These are phyloP conservation scores for Penicillium diatomitis DNA, from an alignment of 495 filamentous ascomycete species.

Conservation along the genomic window DNA sequence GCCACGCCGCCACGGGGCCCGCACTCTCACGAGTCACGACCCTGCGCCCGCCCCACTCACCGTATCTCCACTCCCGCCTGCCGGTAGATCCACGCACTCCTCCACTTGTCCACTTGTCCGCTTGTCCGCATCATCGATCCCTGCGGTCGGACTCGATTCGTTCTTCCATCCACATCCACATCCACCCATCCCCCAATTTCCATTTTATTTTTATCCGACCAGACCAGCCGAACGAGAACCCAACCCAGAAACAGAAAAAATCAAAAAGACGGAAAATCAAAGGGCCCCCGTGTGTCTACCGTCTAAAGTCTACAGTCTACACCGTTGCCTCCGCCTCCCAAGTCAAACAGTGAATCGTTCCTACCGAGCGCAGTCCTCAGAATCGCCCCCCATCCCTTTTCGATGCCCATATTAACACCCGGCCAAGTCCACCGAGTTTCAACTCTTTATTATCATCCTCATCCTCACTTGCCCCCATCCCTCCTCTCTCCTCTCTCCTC, in stretches of 20 bases:
- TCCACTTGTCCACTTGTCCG: neutral
- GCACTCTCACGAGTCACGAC: too few relatives aligned
- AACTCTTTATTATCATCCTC: neutral
- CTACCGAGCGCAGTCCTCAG: too few relatives aligned
- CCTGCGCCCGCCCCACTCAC: too few relatives aligned
- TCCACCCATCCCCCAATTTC: too few relatives aligned
- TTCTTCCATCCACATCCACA: too few relatives aligned
- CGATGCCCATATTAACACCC: too few relatives aligned
- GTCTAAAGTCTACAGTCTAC: neutral
- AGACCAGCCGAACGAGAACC: too few relatives aligned
- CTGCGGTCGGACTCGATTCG: too few relatives aligned
- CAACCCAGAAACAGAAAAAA: too few relatives aligned
- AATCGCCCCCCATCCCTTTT: too few relatives aligned
- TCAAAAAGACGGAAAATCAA: too few relatives aligned
- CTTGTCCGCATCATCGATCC: neutral
- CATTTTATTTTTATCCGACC: slow-evolving; percentile 10
- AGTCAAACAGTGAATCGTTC: neutral
- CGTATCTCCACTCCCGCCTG: neutral
- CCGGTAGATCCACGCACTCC: neutral
- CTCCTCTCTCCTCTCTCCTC: neutral
- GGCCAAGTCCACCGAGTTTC: neutral
- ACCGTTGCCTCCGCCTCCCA: neutral
- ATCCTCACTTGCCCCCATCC: neutral
- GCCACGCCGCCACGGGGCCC: too few relatives aligned
- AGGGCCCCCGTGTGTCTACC: neutral